These are phyloP conservation scores for Fulvia fulva DNA, from an alignment of 2,329 filamentous ascomycete species.

Conservation along the genomic window DNA sequence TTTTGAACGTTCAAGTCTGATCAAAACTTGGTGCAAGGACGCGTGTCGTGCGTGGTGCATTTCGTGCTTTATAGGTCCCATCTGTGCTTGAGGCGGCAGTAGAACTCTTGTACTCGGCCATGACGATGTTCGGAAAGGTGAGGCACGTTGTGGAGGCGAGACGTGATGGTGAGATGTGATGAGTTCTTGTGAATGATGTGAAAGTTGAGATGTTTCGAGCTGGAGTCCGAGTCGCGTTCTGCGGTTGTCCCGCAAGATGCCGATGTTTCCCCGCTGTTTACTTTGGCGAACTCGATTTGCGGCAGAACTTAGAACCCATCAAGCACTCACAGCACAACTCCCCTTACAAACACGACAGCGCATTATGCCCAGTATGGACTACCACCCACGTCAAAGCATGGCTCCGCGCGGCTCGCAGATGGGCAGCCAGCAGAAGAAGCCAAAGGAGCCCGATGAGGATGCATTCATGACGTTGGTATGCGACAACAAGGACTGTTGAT, in stretches of 20 bases:
- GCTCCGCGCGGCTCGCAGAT: slow-evolving; percentile 39
- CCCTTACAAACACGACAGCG: slow-evolving; percentile 9
- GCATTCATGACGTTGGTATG: slow-evolving; percentile 50
- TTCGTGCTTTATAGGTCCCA: no score
- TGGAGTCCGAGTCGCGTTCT: background rate
- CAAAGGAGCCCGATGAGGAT: slow-evolving; percentile 42
- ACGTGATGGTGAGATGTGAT: background rate
- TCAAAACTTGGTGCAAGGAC: no score
- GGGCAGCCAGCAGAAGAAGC: slow-evolving; percentile 37
- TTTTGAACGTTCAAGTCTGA: no score
- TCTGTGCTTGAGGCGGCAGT: no score
- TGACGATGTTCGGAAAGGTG: background rate
- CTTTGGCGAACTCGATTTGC: slow-evolving; percentile 4
- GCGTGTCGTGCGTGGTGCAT: no score
- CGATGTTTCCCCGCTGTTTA: slow-evolving; percentile 1
- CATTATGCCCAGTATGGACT: slow-evolving; percentile 42
- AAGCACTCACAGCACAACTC: background rate
- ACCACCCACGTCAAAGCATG: slow-evolving; percentile 50
- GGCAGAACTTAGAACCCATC: background rate
- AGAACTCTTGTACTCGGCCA: no score
- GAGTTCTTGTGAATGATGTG: background rate
- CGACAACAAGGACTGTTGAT: background rate
- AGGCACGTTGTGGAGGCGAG: no score
- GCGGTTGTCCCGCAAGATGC: background rate
- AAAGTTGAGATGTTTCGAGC: background rate